Percentiles rank a stretch among this genome's conserved stretches.
phyloP scores from a whole-genome alignment of 257 asterid species.

The Knoxia roxburghii region DNA sequence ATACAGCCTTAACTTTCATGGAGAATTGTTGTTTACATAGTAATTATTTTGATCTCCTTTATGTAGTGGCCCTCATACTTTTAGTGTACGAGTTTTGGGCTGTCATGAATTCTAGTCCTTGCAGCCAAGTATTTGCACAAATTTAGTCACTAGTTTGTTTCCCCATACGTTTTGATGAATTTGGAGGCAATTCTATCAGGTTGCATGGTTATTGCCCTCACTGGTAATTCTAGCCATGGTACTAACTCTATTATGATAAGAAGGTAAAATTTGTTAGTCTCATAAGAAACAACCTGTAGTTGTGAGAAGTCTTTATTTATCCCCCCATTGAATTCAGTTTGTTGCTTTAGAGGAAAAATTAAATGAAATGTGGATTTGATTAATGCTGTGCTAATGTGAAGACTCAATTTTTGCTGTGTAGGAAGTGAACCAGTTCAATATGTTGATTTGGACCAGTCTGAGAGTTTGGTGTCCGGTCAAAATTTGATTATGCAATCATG shows the following conservation, averaged over 20 bases:
- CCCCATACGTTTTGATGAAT: too few relatives aligned
- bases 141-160: too few relatives aligned
- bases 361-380: too few relatives aligned
- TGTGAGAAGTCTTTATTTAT: background rate
- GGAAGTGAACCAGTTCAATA: conserved; percentile 24
- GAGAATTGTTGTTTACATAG: background rate
- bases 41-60: background rate
- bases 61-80: background rate
- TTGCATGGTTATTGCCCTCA: too few relatives aligned
- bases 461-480: conserved; percentile 7
- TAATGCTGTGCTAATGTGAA: background rate
- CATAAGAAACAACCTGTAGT: background rate
- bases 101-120: background rate
- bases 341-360: background rate
- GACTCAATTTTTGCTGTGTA: conserved; percentile 10
- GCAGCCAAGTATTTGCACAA: background rate
- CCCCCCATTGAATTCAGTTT: background rate
- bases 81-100: background rate
- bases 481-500: conserved; percentile 12
- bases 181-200: too few relatives aligned
- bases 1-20: background rate
- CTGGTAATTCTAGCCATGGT: background rate
- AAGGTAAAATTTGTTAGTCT: background rate
- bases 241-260: background rate
- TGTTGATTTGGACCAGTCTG: conserved; percentile 16